Evolutionary conservation across 805 yeast genomes (phyloP).

Genomic region (Candida adriatica): DNA sequence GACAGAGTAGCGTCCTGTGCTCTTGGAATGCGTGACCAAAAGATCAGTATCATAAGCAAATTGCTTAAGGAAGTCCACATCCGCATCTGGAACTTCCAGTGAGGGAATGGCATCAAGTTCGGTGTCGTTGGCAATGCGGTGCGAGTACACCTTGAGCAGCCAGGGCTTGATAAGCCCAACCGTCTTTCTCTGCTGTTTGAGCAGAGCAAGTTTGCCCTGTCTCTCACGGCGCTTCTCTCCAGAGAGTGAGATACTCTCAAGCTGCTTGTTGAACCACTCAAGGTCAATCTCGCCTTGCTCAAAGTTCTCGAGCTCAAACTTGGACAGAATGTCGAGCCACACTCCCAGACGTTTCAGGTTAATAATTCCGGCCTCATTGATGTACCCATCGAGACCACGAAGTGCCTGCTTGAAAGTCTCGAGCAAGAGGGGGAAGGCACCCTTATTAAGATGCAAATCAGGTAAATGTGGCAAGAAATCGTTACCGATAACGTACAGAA

Average conservation of each 20-base stretch:
- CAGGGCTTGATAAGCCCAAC: constrained; percentile 51
- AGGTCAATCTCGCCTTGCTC: constrained; percentile 79
- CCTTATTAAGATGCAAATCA: constrained; percentile 85
- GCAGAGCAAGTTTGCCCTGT: constrained; percentile 54
- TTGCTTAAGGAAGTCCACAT: constrained; percentile 48
- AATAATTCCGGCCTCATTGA: constrained; percentile 77
- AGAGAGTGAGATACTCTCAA: constrained; percentile 68
- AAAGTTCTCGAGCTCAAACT: constrained; percentile 79
- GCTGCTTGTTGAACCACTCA: constrained; percentile 84
- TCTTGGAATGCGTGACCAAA: constrained; percentile 55
- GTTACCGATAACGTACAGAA: constrained; percentile 93
- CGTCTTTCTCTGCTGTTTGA: constrained; percentile 70
- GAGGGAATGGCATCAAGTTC: constrained; percentile 34
- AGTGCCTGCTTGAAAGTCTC: constrained; percentile 83
- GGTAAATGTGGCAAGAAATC: constrained; percentile 97
- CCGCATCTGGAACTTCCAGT: constrained; percentile 37
- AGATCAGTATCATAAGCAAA: constrained; percentile 64
- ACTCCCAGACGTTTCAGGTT: constrained; percentile 63
- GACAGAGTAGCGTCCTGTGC: constrained; percentile 48
- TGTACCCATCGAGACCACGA: constrained; percentile 69
- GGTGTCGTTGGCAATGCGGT: constrained; percentile 22
- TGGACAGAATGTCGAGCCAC: constrained; percentile 71
- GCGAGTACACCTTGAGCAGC: constrained; percentile 30
- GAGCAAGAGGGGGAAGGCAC: constrained; percentile 90
- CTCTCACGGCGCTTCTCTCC: constrained; percentile 66